These are phyloP conservation scores for Hysterium pulicare DNA, from an alignment of 2,329 filamentous ascomycete genomes.

Conservation along the genomic window DNA sequence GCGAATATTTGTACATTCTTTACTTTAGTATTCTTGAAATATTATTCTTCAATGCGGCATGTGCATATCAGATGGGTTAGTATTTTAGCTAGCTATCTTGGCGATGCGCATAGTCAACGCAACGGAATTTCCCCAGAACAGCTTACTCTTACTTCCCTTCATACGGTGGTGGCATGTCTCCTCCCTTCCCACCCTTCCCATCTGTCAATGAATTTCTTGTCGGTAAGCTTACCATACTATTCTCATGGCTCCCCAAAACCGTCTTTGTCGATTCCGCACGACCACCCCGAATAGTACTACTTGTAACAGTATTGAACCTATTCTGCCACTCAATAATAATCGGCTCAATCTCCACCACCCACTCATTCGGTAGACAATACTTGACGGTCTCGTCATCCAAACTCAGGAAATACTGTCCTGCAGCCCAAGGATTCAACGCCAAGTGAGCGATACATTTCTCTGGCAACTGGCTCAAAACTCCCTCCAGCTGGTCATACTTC, in stretches of 20 bases:
- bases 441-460: constrained; percentile 3
- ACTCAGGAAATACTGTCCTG: constrained; percentile 4
- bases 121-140: background rate
- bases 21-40: no score
- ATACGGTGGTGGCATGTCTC: background rate
- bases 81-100: no score
- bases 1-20: no score
- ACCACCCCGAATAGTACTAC: constrained; percentile 1
- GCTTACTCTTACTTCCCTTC: background rate
- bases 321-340: constrained; percentile 4
- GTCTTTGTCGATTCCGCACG: background rate
- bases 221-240: background rate
- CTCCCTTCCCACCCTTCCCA: background rate
- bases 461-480: background rate
- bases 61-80: no score
- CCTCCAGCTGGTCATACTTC: constrained; percentile 1
- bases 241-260: background rate
- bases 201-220: no score
- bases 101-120: no score
- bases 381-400: constrained; percentile 3
- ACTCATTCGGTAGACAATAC: constrained; percentile 4
- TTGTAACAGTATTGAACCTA: background rate
- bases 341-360: constrained; percentile 1
- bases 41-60: no score
- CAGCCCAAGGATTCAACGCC: constrained; percentile 3